Conservation (phyloP, 352 stramenopile species). For the Peronosclerospora sorghi region DNA sequence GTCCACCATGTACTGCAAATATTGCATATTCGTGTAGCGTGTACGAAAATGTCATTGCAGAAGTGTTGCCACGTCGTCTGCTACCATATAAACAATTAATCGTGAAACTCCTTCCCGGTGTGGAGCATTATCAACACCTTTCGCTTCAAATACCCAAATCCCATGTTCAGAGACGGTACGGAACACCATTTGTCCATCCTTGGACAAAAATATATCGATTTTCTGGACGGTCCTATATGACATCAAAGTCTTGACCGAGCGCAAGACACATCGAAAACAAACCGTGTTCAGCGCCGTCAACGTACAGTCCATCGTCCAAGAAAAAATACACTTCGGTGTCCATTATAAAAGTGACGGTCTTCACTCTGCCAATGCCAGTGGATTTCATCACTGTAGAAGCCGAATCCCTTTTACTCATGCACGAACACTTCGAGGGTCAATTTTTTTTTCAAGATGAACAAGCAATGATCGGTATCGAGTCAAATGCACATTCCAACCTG, state of each 20-base stretch:
- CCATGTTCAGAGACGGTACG: not conserved
- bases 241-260: not conserved
- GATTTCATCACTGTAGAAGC: not conserved
- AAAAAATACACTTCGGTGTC: not conserved
- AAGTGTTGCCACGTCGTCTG: not conserved
- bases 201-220: not conserved
- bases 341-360: not conserved
- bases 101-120: too few species aligned
- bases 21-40: not conserved
- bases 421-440: not conserved
- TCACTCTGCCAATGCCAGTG: not conserved
- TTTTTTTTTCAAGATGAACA: not conserved
- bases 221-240: not conserved
- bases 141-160: not conserved
- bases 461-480: not conserved
- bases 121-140: not conserved
- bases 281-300: slow-evolving; percentile 1
- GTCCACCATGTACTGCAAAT: slow-evolving; percentile 3
- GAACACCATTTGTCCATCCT: not conserved
- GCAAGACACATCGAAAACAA: not conserved
- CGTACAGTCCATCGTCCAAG: not conserved
- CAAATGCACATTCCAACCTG: slow-evolving; percentile 1
- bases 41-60: too few species aligned
- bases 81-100: not conserved
- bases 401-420: not conserved